A percentile compares a stretch with the other conserved stretches of the same genome.
Conservation (phyloP, 805 yeast genomes). For the Limtongozyma cylindracea region DNA sequence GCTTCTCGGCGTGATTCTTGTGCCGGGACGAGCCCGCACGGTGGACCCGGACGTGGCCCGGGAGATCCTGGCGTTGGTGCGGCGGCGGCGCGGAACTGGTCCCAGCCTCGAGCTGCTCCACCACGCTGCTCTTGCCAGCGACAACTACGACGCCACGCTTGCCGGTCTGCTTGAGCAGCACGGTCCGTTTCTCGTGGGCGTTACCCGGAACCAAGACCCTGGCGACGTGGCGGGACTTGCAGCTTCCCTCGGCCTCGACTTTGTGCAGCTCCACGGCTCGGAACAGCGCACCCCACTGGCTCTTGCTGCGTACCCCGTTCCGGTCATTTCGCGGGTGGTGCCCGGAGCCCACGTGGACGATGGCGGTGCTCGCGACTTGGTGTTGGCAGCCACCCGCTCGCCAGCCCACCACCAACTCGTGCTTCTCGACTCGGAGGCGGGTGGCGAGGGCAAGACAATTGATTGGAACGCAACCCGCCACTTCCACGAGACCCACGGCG, state of each 20-base stretch:
- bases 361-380: no score
- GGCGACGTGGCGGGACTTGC: conserved; percentile 26
- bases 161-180: conserved; percentile 7
- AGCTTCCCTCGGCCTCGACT: conserved; percentile 27
- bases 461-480: conserved; percentile 28
- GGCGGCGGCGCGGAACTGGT: no score
- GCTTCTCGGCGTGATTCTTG: conserved; percentile 65
- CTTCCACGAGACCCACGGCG: conserved; percentile 6
- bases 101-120: no score
- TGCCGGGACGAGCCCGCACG: conserved; percentile 60
- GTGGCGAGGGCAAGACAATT: conserved; percentile 74
- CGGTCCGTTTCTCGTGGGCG: conserved; percentile 71
- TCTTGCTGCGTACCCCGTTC: no score
- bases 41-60: conserved; percentile 12
- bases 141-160: no score
- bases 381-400: no score
- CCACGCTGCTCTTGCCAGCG: no score
- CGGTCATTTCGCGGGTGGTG: no score
- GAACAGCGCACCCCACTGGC: no score
- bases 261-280: conserved; percentile 72
- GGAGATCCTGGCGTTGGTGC: no score
- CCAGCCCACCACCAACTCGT: no score
- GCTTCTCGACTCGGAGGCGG: conserved; percentile 65
- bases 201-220: conserved; percentile 59
- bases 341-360: no score